These are phyloP conservation scores for Kurtzmaniella cleridarum DNA, from an alignment of 805 yeast genomes.

Conservation along the genomic window DNA sequence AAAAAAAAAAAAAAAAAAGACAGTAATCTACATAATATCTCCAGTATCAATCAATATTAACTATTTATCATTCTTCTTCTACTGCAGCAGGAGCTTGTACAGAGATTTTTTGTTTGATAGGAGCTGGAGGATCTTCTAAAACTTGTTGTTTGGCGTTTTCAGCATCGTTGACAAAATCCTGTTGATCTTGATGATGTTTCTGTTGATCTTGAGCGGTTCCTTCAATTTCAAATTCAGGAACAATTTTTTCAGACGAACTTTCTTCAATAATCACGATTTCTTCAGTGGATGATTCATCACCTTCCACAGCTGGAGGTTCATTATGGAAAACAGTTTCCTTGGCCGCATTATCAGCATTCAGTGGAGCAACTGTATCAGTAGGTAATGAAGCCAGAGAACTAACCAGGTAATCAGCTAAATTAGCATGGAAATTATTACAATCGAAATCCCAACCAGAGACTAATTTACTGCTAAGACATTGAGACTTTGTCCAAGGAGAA, in stretches of 20 bases:
- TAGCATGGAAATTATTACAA: constrained; percentile 53
- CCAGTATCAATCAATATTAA: too few relatives aligned
- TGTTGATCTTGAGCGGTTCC: constrained; percentile 7
- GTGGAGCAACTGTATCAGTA: not conserved
- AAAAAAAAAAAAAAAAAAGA: too few relatives aligned
- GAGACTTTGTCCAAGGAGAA: constrained; percentile 65
- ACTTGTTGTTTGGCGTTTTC: constrained; percentile 1
- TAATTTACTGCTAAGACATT: constrained; percentile 59
- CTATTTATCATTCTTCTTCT: too few relatives aligned
- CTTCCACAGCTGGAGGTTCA: not conserved
- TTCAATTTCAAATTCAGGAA: constrained; percentile 1
- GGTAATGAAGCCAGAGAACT: constrained; percentile 4
- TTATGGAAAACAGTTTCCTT: constrained; percentile 17
- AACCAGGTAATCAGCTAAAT: constrained; percentile 18
- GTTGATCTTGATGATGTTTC: constrained; percentile 19
- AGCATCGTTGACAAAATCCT: constrained; percentile 5
- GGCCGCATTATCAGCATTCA: constrained; percentile 12
- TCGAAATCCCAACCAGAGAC: constrained; percentile 81
- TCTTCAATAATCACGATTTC: not conserved
- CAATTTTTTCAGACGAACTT: constrained; percentile 1
- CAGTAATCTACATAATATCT: too few relatives aligned
- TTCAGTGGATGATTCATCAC: not conserved
- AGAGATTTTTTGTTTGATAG: not conserved
- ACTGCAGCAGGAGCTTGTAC: too few relatives aligned
- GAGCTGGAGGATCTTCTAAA: constrained; percentile 1